Conservation (phyloP, 768 basidiomycete species). For the Butyriboletus loyo region DNA sequence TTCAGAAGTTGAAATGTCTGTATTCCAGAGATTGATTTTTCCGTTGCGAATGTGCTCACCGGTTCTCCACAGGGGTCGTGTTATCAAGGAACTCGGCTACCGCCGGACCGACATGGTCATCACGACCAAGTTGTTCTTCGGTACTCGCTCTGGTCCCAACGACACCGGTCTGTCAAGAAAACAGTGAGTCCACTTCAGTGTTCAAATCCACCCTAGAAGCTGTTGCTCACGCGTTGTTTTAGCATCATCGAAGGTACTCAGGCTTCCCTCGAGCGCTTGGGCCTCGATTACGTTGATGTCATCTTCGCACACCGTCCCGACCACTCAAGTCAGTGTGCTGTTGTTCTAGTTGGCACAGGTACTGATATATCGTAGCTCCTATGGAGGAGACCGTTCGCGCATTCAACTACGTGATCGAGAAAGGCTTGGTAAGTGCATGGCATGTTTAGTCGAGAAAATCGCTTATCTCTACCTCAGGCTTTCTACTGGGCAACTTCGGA, state of each 20-base stretch:
- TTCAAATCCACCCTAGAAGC: neutral
- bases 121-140: slow-evolving; percentile 59
- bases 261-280: slow-evolving; percentile 47
- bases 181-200: slow-evolving; percentile 20
- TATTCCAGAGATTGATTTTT: neutral
- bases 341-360: neutral
- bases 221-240: neutral
- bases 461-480: slow-evolving; percentile 19
- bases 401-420: slow-evolving; percentile 52
- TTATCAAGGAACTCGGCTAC: slow-evolving; percentile 52
- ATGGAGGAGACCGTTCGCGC: slow-evolving; percentile 58
- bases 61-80: slow-evolving; percentile 40
- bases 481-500: slow-evolving; percentile 53
- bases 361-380: slow-evolving; percentile 28
- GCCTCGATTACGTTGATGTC: slow-evolving; percentile 53
- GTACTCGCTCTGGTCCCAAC: slow-evolving; percentile 46
- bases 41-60: neutral
- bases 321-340: slow-evolving; percentile 25
- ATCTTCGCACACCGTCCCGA: slow-evolving; percentile 51
- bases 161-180: slow-evolving; percentile 36
- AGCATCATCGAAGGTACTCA: slow-evolving; percentile 55
- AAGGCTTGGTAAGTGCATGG: slow-evolving; percentile 38
- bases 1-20: slow-evolving; percentile 52
- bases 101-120: slow-evolving; percentile 49
- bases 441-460: neutral